Conservation (phyloP, 208 protist species). For the Trypanosoma avium region DNA sequence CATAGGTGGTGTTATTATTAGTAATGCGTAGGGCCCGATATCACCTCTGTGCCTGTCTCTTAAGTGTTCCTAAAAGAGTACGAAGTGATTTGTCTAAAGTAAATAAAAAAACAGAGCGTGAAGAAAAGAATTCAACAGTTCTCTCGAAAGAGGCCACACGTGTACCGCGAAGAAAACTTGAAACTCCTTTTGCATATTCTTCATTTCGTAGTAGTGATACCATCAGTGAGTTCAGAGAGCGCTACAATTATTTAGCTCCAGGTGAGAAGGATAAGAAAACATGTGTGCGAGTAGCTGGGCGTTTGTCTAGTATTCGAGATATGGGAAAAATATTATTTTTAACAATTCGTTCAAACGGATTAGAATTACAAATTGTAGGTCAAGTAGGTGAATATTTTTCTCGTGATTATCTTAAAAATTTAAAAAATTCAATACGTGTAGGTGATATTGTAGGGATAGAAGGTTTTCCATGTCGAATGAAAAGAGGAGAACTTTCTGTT, state of each 20-base stretch:
- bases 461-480: conserved; percentile 69
- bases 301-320: conserved; percentile 67
- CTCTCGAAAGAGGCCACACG: background rate
- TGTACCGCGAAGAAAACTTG: conserved; percentile 33
- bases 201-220: conserved; percentile 57
- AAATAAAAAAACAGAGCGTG: conserved; percentile 1
- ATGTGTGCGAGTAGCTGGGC: conserved; percentile 58
- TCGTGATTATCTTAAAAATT: conserved; percentile 49
- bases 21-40: too few species aligned
- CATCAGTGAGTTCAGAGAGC: conserved; percentile 41
- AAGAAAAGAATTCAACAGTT: background rate
- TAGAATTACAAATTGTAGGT: conserved; percentile 69
- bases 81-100: background rate
- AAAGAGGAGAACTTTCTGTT: conserved; percentile 86
- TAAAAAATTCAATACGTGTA: conserved; percentile 46
- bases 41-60: conserved; percentile 2
- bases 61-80: background rate
- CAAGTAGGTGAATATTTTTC: conserved; percentile 53
- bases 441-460: conserved; percentile 89
- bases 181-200: conserved; percentile 58
- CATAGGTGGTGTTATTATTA: too few species aligned
- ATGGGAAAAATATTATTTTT: conserved; percentile 87
- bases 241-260: conserved; percentile 40
- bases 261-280: conserved; percentile 24
- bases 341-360: conserved; percentile 63